phyloP scores from a whole-genome alignment of 768 basidiomycete genomes.

The Pisolithus orientalis region DNA sequence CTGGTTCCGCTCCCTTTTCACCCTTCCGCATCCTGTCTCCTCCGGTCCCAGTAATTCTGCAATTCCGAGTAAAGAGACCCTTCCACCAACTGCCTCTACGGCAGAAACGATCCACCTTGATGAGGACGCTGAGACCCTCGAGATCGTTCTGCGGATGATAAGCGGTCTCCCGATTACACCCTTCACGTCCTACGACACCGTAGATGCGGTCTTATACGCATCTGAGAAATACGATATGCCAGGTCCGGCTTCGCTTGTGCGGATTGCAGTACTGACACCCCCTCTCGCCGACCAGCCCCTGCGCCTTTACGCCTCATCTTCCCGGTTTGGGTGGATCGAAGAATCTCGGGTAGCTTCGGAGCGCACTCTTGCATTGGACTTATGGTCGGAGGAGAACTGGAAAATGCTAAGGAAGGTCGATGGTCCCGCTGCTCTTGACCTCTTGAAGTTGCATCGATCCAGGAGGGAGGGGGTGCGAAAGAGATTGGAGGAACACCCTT shows the following conservation, averaged over 20 bases:
- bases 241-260: conserved; percentile 54
- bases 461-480: conserved; percentile 44
- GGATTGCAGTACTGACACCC: conserved; percentile 49
- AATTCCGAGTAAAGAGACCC: background rate
- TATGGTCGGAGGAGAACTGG: conserved; percentile 42
- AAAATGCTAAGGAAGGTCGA: conserved; percentile 41
- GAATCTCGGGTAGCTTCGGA: conserved; percentile 51
- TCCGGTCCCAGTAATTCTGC: background rate
- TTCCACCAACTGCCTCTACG: conserved; percentile 7
- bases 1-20: conserved; percentile 59
- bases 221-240: conserved; percentile 71
- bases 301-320: conserved; percentile 48
- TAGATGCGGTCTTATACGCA: conserved; percentile 55
- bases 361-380: conserved; percentile 47
- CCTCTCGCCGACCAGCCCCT: conserved; percentile 45
- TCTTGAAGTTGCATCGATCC: conserved; percentile 48
- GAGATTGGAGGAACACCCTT: conserved; percentile 51
- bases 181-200: conserved; percentile 43
- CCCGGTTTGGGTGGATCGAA: conserved; percentile 52
- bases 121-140: conserved; percentile 50
- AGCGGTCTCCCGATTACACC: conserved; percentile 50
- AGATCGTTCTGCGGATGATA: conserved; percentile 53
- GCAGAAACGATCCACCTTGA: conserved; percentile 45
- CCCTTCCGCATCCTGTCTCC: conserved; percentile 38
- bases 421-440: conserved; percentile 44